Base-by-base conservation (phyloP, 2,329 filamentous ascomycete species). In the Paecilomyces formosus region DNA sequence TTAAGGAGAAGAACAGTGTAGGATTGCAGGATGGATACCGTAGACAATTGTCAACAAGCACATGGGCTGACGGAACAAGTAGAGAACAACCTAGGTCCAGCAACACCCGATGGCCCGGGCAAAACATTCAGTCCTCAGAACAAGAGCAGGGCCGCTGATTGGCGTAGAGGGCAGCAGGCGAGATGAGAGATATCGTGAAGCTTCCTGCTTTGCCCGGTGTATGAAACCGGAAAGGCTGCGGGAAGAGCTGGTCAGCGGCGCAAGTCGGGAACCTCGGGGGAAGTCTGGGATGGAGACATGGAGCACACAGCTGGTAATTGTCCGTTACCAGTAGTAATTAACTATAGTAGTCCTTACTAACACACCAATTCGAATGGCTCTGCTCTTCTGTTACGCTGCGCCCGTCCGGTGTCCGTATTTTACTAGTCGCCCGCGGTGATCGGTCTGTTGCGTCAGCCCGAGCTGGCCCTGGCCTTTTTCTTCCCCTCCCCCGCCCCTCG, bases 141-240 rank as follows among this genome's bases (percentile, higher is more conserved):
- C 50, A 11, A 60, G 62, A 60, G 58, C 59, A 3, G 9, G 55
- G 7, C 3, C 3, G 33, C 35, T 57, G 4, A 73, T 73, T 73
- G 71, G 71, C 55, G 53, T 60, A 58, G 50, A 58, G 61, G 67
- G 64, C 59, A 69, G 65, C 63, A 70, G 62, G 63, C 66, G 68
- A 69, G 65, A 66, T 62, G 61, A 60, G 61, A 55, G 53, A 72
- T 69, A 72, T 70, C 67, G 70, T 72, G 66, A 64, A 54, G 64
- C 67, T 73, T 31, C 73, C 73, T 74, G 73, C 68, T 74, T 75
- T 73, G 68, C 70, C 73, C 73, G 73, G 72, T 74, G 71, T 70
- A 69, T 73, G 70, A 74, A 73, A 74, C 71, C 71, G 71, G 72
- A 72, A 72, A 63, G 63, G 65, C 64, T 65, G 64, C 62, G 67